These are phyloP conservation scores for Asterella californica DNA, from an alignment of 225 moss, liverwort and hornwort genomes.

Conservation along the genomic window DNA sequence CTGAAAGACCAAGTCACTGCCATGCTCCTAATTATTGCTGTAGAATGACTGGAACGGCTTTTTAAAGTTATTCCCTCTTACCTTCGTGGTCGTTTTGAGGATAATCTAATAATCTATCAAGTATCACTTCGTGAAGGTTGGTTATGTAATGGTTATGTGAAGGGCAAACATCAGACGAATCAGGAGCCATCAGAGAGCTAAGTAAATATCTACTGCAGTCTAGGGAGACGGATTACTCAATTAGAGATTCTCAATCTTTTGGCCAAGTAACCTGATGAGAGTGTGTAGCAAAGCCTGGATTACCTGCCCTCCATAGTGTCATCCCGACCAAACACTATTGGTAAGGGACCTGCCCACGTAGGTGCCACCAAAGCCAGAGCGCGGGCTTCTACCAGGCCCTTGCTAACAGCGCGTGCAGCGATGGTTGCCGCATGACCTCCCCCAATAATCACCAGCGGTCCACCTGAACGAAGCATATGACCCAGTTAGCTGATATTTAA, in stretches of 20 bases:
- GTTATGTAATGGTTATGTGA: too few relatives aligned
- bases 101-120: too few relatives aligned
- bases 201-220: background rate
- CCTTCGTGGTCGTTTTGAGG: too few relatives aligned
- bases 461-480: slow-evolving; percentile 35
- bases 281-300: background rate
- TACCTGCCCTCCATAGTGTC: slow-evolving; percentile 77
- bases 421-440: slow-evolving; percentile 87
- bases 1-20: too few relatives aligned
- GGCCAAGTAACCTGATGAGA: background rate
- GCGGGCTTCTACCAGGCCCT: slow-evolving; percentile 54
- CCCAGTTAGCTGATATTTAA: background rate
- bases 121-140: too few relatives aligned
- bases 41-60: too few relatives aligned
- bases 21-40: too few relatives aligned
- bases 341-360: slow-evolving; percentile 93
- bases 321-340: slow-evolving; percentile 87
- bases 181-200: background rate
- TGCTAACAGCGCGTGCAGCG: slow-evolving; percentile 70
- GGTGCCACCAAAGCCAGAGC: slow-evolving; percentile 87
- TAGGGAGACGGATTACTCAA: background rate
- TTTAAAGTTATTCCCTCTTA: too few relatives aligned
- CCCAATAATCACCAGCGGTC: slow-evolving; percentile 64
- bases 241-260: background rate
- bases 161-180: background rate